phyloP scores from a whole-genome alignment of 345 rosid species.

The Crucihimalaya himalaica region DNA sequence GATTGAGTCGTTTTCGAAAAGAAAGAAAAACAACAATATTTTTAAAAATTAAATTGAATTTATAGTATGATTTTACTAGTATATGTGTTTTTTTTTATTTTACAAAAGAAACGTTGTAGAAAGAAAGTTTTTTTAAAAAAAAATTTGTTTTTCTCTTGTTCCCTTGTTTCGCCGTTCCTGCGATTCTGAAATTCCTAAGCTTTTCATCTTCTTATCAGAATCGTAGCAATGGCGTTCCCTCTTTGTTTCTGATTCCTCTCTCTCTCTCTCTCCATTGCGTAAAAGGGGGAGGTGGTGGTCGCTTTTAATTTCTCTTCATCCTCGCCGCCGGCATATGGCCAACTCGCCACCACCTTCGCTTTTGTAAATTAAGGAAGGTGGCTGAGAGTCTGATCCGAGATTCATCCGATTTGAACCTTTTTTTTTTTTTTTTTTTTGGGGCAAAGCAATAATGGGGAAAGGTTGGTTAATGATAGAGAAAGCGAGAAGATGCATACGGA shows the following conservation, averaged over 20 bases:
- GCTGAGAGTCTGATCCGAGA: slow-evolving; percentile 9
- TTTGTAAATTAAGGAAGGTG: background rate
- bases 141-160: background rate
- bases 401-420: background rate
- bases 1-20: too few species aligned
- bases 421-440: background rate
- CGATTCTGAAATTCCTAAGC: slow-evolving; percentile 37
- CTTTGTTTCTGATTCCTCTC: background rate
- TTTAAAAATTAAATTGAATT: too few species aligned
- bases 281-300: background rate
- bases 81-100: too few species aligned
- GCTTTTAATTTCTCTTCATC: background rate
- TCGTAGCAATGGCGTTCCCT: slow-evolving; percentile 37
- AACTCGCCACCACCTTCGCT: slow-evolving; percentile 32
- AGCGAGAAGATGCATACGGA: slow-evolving; percentile 62
- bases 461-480: slow-evolving; percentile 61
- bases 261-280: background rate
- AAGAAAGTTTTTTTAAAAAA: slow-evolving; percentile 25
- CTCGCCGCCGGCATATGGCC: slow-evolving; percentile 38
- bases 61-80: too few species aligned
- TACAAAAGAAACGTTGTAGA: slow-evolving; percentile 25
- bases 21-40: too few species aligned
- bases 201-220: slow-evolving; percentile 17
- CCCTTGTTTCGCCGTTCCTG: slow-evolving; percentile 17
- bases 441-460: slow-evolving; percentile 37